A percentile compares a stretch with the other conserved stretches of the same genome.
Conservation (phyloP, 495 filamentous ascomycete genomes). For the Terfezia boudieri region DNA sequence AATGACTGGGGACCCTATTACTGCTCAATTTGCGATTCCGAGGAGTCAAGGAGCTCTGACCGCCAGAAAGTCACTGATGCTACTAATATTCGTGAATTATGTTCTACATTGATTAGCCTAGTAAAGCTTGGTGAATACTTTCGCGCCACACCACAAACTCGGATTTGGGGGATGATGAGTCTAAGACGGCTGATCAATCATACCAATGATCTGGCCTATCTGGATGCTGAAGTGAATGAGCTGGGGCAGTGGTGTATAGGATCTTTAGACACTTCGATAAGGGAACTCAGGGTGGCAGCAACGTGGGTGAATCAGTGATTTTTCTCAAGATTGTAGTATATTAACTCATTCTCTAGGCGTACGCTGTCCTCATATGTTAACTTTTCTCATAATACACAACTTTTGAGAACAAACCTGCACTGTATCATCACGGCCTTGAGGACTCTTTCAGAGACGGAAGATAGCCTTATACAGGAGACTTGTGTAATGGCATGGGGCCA, state of each 20-base stretch:
- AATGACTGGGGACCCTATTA: constrained; percentile 10
- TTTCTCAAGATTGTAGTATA: not conserved
- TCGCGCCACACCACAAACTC: constrained; percentile 33
- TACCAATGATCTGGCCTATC: constrained; percentile 28
- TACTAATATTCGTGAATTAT: constrained; percentile 22
- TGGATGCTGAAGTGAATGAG: constrained; percentile 41
- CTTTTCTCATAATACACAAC: constrained; percentile 23
- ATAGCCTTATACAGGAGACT: constrained; percentile 49
- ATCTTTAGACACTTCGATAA: constrained; percentile 55
- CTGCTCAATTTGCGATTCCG: constrained; percentile 22
- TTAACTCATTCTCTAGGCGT: constrained; percentile 29
- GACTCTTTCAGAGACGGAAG: constrained; percentile 40
- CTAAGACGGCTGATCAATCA: constrained; percentile 46
- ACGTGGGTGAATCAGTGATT: not conserved
- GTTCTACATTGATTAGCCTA: constrained; percentile 33
- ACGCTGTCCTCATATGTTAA: constrained; percentile 44
- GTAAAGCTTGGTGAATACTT: constrained; percentile 31
- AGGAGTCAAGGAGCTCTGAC: constrained; percentile 13
- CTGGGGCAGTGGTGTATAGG: constrained; percentile 62
- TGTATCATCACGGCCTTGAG: constrained; percentile 45
- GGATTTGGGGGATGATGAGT: constrained; percentile 50
- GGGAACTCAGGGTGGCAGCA: constrained; percentile 68
- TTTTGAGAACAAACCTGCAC: constrained; percentile 40
- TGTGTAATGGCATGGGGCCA: constrained; percentile 66
- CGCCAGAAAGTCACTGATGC: constrained; percentile 1